Conservation (phyloP, 371 early-diverging fungal genomes). For the Zychaea mexicana region DNA sequence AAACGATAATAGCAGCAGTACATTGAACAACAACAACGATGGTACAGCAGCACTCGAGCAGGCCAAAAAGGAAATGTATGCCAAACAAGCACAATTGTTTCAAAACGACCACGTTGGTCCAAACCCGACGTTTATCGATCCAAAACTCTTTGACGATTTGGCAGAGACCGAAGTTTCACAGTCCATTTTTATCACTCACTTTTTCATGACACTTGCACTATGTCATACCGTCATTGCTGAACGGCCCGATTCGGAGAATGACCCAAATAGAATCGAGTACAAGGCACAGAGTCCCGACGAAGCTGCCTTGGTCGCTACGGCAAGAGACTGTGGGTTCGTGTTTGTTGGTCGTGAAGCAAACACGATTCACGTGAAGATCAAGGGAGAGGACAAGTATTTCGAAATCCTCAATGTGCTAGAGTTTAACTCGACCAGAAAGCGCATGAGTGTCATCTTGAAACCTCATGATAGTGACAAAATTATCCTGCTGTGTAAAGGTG, state of each 20-base stretch:
- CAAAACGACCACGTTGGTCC: constrained; percentile 35
- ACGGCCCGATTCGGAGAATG: constrained; percentile 42
- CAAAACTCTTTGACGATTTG: constrained; percentile 41
- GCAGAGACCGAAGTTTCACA: constrained; percentile 19
- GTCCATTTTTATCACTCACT: constrained; percentile 45
- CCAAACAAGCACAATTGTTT: constrained; percentile 35
- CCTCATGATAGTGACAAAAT: constrained; percentile 58
- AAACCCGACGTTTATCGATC: constrained; percentile 50
- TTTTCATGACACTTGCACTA: constrained; percentile 83
- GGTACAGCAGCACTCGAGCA: constrained; percentile 10
- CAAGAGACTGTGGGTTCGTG: constrained; percentile 79
- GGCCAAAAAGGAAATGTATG: constrained; percentile 31
- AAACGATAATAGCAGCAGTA: constrained; percentile 7
- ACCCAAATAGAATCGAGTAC: constrained; percentile 61
- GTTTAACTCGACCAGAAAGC: constrained; percentile 71
- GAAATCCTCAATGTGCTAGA: constrained; percentile 66
- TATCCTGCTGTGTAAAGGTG: constrained; percentile 78
- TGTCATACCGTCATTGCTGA: constrained; percentile 92
- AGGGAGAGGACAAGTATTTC: constrained; percentile 35
- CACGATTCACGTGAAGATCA: constrained; percentile 35
- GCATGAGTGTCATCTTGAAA: constrained; percentile 68
- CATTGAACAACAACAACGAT: not conserved
- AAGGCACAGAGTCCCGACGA: constrained; percentile 96
- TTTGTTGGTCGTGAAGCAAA: constrained; percentile 71
- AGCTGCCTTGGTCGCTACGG: constrained; percentile 89